phyloP scores from a whole-genome alignment of 225 moss, liverwort and hornwort species.

The Antitrichia curtipendula region DNA sequence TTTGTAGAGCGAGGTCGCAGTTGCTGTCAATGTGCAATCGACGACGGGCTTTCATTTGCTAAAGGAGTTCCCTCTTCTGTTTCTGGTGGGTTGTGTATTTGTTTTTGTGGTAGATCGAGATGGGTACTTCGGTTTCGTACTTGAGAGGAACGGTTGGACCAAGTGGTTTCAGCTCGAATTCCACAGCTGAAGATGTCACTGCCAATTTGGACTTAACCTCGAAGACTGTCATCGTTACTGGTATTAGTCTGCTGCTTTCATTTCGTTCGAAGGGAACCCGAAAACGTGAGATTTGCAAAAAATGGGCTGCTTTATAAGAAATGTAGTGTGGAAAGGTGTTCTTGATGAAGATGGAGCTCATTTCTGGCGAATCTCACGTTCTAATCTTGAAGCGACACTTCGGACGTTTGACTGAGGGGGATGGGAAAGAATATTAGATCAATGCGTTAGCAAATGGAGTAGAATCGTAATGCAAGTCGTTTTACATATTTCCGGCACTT shows the following conservation, averaged over 20 bases:
- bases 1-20: background rate
- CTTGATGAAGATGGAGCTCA: background rate
- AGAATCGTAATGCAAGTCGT: background rate
- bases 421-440: background rate
- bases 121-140: constrained; percentile 18
- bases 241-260: background rate
- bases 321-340: too few relatives aligned
- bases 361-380: background rate
- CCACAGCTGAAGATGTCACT: constrained; percentile 47
- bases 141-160: constrained; percentile 18
- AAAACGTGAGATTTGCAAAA: background rate
- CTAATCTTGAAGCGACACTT: background rate
- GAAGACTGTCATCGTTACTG: constrained; percentile 32
- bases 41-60: background rate
- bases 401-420: background rate
- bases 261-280: background rate
- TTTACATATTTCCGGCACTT: background rate
- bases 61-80: too few relatives aligned
- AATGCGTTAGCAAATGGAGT: background rate
- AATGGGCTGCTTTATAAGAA: background rate
- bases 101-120: background rate
- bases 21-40: background rate
- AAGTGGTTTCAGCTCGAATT: constrained; percentile 39
- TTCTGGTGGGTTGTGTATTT: background rate
- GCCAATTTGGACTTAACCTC: constrained; percentile 30